phyloP scores from a whole-genome alignment of 352 stramenopile species.

The Globisporangium spiculum region DNA sequence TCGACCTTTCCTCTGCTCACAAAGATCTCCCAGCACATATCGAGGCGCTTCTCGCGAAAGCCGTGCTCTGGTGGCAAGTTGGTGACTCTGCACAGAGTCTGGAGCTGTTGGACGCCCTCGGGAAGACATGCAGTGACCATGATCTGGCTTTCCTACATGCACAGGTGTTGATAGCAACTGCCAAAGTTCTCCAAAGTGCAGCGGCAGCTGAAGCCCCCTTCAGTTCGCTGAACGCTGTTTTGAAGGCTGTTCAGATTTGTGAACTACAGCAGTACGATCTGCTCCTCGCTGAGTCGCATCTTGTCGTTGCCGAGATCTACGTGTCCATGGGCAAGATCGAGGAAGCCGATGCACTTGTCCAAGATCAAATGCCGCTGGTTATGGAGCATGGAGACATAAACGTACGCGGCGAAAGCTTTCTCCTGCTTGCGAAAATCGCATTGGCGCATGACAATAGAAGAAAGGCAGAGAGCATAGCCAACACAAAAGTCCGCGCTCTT shows the following conservation, averaged over 20 bases:
- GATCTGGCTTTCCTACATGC: slow-evolving; percentile 44
- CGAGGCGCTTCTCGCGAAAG: slow-evolving; percentile 35
- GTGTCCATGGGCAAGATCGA: slow-evolving; percentile 51
- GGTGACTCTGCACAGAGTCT: slow-evolving; percentile 42
- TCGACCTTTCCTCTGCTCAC: slow-evolving; percentile 39
- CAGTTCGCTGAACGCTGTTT: slow-evolving; percentile 35
- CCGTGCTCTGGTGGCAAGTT: slow-evolving; percentile 26
- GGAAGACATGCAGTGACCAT: slow-evolving; percentile 38
- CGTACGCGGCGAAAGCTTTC: slow-evolving; percentile 50
- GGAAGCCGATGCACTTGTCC: slow-evolving; percentile 44
- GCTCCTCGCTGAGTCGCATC: slow-evolving; percentile 52
- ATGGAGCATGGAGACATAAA: slow-evolving; percentile 61
- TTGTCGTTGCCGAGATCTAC: slow-evolving; percentile 62
- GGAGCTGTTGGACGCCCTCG: slow-evolving; percentile 33
- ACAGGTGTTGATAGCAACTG: slow-evolving; percentile 47
- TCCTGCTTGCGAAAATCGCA: slow-evolving; percentile 54
- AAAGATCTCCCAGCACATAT: slow-evolving; percentile 50
- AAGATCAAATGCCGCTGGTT: slow-evolving; percentile 61
- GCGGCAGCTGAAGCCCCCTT: slow-evolving; percentile 45
- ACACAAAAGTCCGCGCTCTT: slow-evolving; percentile 3
- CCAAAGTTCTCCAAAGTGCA: slow-evolving; percentile 34
- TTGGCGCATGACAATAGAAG: slow-evolving; percentile 28
- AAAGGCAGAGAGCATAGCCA: neutral
- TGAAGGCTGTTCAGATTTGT: slow-evolving; percentile 52
- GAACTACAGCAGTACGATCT: slow-evolving; percentile 51